Evolutionary conservation across 2,329 filamentous ascomycete species (phyloP), one percentile per base, ranked within the genome.

Genomic region (Lecanicillium sp.): DNA sequence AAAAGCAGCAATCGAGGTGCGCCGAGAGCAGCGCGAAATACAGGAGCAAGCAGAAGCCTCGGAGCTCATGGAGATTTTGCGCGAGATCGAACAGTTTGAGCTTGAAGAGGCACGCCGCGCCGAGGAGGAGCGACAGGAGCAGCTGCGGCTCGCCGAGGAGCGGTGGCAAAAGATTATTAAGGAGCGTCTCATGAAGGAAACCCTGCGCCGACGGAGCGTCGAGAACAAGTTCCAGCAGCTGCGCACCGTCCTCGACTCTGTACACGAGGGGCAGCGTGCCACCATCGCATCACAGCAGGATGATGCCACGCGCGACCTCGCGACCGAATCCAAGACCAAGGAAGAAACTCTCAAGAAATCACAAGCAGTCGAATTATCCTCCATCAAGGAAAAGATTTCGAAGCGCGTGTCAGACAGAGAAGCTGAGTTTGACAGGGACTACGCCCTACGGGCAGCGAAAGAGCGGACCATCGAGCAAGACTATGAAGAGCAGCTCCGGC

Each of bases 41-140:
- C 53, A 46, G 18, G 64, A 66, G 45, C 55, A 49, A 22, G 45
- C 40, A 31, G 65, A 62, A 14, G 53, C 54, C 4, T 54, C 56
- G 30, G 60, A 63, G 37, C 34, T 62, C 22, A 50, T 56, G 3
- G 58, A 64, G 17, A 64, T 66, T 5, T 48, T 76, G 2, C 53
- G 62, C 3, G 56, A 64, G 29, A 66, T 77, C 4, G 71, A 62
- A 32, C 68, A 69, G 35, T 66, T 68, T 40, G 66, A 74, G 55
- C 59, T 59, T 14, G 61, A 66, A 39, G 66, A 72, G 49, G 62
- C 61, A 1, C 56, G 55, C 33, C 64, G 63, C 43, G 60, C 57
- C 4, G 65, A 65, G 46, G 49, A 61, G 29, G 50, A 59, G 22
- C 58, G 59, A 2, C 56, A 60, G 28, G 62, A 66, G 38, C 59